phyloP scores from a whole-genome alignment of 495 filamentous ascomycete species.

The Poronia punctata region DNA sequence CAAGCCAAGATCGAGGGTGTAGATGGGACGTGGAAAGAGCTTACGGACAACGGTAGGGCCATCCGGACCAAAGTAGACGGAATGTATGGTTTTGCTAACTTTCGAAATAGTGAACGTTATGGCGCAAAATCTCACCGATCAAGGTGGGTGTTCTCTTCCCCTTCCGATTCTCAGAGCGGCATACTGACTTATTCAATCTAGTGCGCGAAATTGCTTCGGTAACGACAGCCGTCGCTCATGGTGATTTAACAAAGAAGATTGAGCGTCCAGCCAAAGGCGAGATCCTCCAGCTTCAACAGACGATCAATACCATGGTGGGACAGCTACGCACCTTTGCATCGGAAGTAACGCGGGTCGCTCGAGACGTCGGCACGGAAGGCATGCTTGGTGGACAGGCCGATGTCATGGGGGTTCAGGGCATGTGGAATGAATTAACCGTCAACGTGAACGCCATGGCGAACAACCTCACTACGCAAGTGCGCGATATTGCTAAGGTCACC shows the following conservation, averaged over 20 bases:
- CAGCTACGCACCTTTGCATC: constrained; percentile 95
- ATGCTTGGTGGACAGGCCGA: constrained; percentile 95
- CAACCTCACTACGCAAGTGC: constrained; percentile 94
- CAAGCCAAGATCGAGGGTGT: constrained; percentile 93
- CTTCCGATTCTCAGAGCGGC: not conserved
- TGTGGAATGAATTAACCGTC: constrained; percentile 95
- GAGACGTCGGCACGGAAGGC: constrained; percentile 96
- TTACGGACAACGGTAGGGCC: constrained; percentile 82
- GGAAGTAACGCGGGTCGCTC: constrained; percentile 91
- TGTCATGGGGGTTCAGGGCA: constrained; percentile 74
- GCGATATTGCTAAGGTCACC: constrained; percentile 98
- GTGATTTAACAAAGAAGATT: constrained; percentile 94
- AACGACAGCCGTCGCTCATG: constrained; percentile 92
- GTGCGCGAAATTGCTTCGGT: constrained; percentile 97
- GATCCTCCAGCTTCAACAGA: constrained; percentile 93
- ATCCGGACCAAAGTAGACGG: not conserved
- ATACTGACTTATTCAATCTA: constrained; percentile 17
- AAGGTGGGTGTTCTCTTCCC: constrained; percentile 37
- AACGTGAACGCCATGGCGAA: constrained; percentile 99
- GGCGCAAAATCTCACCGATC: constrained; percentile 66
- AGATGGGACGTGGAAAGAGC: constrained; percentile 95
- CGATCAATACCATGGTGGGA: constrained; percentile 99
- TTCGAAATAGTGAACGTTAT: constrained; percentile 77
- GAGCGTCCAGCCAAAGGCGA: constrained; percentile 90
- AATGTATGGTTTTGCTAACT: constrained; percentile 15